These are phyloP conservation scores for baker's yeast (Saccharomyces cerevisiae) DNA, from an alignment of 805 yeast genomes.

Conservation along the genomic window DNA sequence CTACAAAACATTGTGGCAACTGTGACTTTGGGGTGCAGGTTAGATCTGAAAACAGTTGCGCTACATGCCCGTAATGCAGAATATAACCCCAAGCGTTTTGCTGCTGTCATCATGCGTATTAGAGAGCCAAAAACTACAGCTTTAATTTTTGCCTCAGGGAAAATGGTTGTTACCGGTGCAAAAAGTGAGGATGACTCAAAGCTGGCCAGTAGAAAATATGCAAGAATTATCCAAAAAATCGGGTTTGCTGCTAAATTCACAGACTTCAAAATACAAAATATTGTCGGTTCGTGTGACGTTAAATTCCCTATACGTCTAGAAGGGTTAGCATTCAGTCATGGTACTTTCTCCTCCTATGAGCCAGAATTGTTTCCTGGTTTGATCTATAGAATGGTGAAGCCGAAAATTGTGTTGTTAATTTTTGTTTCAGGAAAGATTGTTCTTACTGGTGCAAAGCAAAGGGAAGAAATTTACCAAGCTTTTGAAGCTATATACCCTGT, in stretches of 20 bases:
- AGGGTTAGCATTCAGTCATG: constrained; percentile 96
- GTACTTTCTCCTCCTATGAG: constrained; percentile 96
- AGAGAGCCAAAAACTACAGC: constrained; percentile 99
- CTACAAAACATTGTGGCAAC: constrained; percentile 93
- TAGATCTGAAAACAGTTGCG: constrained; percentile 94
- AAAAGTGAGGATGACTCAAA: constrained; percentile 98
- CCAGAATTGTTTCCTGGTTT: constrained; percentile 97
- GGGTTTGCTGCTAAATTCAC: constrained; percentile 98
- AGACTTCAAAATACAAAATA: constrained; percentile 95
- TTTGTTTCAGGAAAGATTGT: constrained; percentile 97
- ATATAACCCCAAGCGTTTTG: constrained; percentile 96
- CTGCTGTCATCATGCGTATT: constrained; percentile 98
- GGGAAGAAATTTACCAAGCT: constrained; percentile 97
- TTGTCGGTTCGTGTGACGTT: constrained; percentile 97
- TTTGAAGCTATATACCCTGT: constrained; percentile 98
- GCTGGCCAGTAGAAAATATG: constrained; percentile 93
- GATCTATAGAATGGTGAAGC: constrained; percentile 98
- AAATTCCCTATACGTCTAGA: constrained; percentile 95
- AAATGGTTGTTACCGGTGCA: constrained; percentile 99
- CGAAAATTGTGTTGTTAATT: constrained; percentile 89
- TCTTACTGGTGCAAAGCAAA: constrained; percentile 95
- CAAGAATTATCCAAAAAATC: constrained; percentile 93
- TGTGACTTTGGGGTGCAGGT: constrained; percentile 89
- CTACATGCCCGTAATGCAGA: constrained; percentile 98
- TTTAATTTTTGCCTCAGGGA: constrained; percentile 93